Evolutionary conservation across 345 rosid species (phyloP).

Genomic region (Passiflora organensis): DNA sequence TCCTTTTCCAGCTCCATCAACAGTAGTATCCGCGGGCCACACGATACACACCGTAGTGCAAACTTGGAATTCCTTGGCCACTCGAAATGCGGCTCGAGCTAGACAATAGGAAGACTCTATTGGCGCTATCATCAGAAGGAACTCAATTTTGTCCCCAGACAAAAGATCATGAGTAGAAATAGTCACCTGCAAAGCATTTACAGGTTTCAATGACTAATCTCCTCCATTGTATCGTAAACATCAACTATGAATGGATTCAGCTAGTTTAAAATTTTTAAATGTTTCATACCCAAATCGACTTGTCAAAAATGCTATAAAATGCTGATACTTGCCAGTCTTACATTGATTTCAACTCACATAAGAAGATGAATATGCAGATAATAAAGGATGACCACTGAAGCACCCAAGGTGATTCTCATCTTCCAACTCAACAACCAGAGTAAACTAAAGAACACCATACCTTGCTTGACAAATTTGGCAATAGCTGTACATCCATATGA

Average conservation of each 20-base stretch:
- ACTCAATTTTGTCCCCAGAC: not conserved
- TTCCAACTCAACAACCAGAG: not conserved
- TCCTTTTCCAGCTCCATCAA: slow-evolving; percentile 11
- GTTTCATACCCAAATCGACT: too few species aligned
- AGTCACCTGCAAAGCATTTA: not conserved
- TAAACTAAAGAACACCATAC: slow-evolving; percentile 20
- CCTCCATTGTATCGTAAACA: too few species aligned
- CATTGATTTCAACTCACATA: too few species aligned
- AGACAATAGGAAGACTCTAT: slow-evolving; percentile 55
- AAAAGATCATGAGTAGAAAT: not conserved
- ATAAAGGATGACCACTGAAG: too few species aligned
- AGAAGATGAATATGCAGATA: too few species aligned
- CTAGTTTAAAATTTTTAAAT: too few species aligned
- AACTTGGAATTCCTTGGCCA: slow-evolving; percentile 52
- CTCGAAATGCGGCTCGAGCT: slow-evolving; percentile 48
- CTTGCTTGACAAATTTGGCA: slow-evolving; percentile 42
- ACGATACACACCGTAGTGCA: slow-evolving; percentile 49
- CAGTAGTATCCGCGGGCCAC: slow-evolving; percentile 50
- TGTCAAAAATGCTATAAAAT: too few species aligned
- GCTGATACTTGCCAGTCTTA: too few species aligned
- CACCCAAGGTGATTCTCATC: too few species aligned
- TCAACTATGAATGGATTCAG: too few species aligned
- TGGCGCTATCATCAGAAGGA: slow-evolving; percentile 56
- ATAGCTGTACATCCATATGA: slow-evolving; percentile 54
- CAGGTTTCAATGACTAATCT: too few species aligned